A percentile compares a stretch with the other conserved stretches of the same genome.
These are phyloP conservation scores for Ceriops tagal DNA, from an alignment of 345 rosid genomes.

Conservation along the genomic window DNA sequence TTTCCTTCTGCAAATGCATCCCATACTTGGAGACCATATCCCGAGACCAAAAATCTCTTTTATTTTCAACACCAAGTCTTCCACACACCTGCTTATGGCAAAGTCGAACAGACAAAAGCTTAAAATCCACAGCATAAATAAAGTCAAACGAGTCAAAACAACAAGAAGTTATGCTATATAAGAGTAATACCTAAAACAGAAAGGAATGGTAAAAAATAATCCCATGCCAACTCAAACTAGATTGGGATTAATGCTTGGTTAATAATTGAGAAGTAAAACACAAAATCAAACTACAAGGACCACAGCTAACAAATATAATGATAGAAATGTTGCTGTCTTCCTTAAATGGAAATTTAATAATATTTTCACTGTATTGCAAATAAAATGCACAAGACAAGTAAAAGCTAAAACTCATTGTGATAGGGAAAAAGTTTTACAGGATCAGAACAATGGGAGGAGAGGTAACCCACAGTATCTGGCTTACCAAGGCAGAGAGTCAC, in stretches of 20 bases:
- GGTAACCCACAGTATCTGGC: too few relatives aligned
- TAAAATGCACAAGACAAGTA: not conserved
- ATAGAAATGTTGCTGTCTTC: not conserved
- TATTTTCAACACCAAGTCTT: slow-evolving; percentile 82
- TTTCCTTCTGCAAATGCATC: slow-evolving; percentile 68
- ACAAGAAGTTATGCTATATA: not conserved
- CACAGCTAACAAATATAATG: not conserved
- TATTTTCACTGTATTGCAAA: not conserved
- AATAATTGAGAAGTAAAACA: not conserved
- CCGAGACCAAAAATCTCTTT: slow-evolving; percentile 62
- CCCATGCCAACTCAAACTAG: too few relatives aligned
- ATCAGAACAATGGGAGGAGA: too few relatives aligned
- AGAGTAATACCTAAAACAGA: not conserved
- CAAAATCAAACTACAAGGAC: not conserved
- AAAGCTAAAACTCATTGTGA: not conserved
- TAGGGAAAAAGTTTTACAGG: not conserved
- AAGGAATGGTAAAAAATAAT: not conserved
- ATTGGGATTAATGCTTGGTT: too few relatives aligned
- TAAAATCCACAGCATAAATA: not conserved
- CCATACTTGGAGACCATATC: slow-evolving; percentile 69
- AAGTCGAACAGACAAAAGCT: slow-evolving; percentile 12
- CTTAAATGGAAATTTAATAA: not conserved
- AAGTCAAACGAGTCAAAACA: not conserved
- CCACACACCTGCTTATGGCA: slow-evolving; percentile 56
- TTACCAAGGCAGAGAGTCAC: too few relatives aligned